Conservation (phyloP, 2,329 filamentous ascomycete genomes). For the Aureobasidium pullulans region DNA sequence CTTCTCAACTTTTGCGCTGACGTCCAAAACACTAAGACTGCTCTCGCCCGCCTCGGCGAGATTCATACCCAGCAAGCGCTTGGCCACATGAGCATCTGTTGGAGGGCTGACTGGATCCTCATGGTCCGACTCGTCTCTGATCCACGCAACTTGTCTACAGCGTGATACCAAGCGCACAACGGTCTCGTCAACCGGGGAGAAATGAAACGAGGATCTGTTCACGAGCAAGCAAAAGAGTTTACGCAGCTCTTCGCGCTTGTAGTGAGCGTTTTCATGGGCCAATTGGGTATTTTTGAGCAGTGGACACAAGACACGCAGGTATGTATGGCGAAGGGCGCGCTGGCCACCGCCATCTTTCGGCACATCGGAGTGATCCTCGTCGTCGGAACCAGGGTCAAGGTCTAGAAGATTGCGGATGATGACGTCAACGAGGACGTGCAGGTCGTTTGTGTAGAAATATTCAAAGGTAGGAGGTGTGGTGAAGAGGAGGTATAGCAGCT, state of each 20-base stretch:
- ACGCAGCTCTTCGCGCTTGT: slow-evolving; percentile 81
- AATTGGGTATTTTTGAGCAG: slow-evolving; percentile 88
- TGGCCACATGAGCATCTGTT: slow-evolving; percentile 28
- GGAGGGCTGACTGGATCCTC: slow-evolving; percentile 18
- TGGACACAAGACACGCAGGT: slow-evolving; percentile 85
- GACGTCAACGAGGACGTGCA: slow-evolving; percentile 89
- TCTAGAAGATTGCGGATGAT: slow-evolving; percentile 96
- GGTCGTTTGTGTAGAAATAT: slow-evolving; percentile 97
- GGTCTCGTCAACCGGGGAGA: slow-evolving; percentile 73
- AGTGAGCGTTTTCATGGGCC: slow-evolving; percentile 68
- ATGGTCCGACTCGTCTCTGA: slow-evolving; percentile 28
- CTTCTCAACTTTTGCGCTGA: slow-evolving; percentile 60
- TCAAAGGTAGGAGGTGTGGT: slow-evolving; percentile 87
- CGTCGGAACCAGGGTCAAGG: slow-evolving; percentile 67
- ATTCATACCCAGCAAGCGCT: slow-evolving; percentile 63
- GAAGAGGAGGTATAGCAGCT: slow-evolving; percentile 90
- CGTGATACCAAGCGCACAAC: slow-evolving; percentile 69
- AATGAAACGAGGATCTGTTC: slow-evolving; percentile 49
- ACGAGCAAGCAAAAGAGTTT: slow-evolving; percentile 65
- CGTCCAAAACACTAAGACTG: slow-evolving; percentile 66
- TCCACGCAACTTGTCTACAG: slow-evolving; percentile 43
- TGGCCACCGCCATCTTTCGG: slow-evolving; percentile 24
- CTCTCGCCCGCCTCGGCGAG: slow-evolving; percentile 63
- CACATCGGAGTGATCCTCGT: slow-evolving; percentile 25
- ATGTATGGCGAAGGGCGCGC: slow-evolving; percentile 72